Conservation (phyloP, 2,329 filamentous ascomycete species). For the Xylaria sp. region DNA sequence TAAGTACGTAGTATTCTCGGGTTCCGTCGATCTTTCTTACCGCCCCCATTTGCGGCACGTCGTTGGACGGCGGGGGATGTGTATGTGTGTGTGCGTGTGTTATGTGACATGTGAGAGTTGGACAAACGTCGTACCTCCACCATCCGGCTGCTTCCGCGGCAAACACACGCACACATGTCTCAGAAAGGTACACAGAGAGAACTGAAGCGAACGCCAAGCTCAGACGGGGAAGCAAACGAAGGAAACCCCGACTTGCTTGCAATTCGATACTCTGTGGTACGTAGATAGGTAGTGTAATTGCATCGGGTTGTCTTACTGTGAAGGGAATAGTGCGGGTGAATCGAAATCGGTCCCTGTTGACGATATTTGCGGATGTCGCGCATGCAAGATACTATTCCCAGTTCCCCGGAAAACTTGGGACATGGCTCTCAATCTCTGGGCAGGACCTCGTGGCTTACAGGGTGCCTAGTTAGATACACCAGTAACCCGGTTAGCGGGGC, state of each 20-base stretch:
- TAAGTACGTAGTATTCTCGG: not conserved
- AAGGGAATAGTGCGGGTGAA: not conserved
- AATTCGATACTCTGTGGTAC: not conserved
- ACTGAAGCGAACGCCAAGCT: not conserved
- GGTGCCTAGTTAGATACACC: conserved; percentile 11
- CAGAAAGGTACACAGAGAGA: not conserved
- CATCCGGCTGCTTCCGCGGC: conserved; percentile 14
- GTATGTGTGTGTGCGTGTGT: too few species aligned
- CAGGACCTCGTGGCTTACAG: conserved; percentile 11
- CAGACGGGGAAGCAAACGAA: not conserved
- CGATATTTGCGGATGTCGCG: conserved; percentile 24
- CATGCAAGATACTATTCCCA: conserved; percentile 18
- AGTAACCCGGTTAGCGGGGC: conserved; percentile 4
- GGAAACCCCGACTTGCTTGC: not conserved
- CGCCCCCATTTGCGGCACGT: conserved; percentile 4
- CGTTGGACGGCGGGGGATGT: not conserved
- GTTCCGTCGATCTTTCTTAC: conserved; percentile 17
- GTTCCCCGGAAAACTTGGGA: conserved; percentile 13
- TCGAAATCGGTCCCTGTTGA: not conserved
- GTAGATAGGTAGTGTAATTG: not conserved
- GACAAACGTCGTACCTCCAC: not conserved
- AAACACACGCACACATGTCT: not conserved
- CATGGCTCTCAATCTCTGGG: not conserved
- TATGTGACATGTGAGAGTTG: not conserved
- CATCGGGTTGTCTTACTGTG: conserved; percentile 14